Percentiles rank a stretch among this genome's conserved stretches.
These are phyloP conservation scores for Penicillium maclennaniae DNA, from an alignment of 495 filamentous ascomycete species.

Conservation along the genomic window DNA sequence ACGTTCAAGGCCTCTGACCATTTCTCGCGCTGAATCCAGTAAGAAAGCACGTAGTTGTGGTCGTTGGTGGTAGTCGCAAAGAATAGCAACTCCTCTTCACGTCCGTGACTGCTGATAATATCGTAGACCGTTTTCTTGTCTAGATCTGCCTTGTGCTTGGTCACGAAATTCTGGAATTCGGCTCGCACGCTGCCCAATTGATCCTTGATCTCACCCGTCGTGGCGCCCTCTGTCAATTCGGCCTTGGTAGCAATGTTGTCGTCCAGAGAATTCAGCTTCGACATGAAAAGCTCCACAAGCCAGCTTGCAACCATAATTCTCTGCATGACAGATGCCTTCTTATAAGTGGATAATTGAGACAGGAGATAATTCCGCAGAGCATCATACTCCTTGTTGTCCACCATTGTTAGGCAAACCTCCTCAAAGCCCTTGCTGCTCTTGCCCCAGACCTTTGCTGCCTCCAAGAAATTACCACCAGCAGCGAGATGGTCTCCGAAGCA, in stretches of 20 bases:
- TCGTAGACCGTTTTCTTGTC: slow-evolving; percentile 92
- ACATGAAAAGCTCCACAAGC: slow-evolving; percentile 96
- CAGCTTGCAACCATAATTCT: slow-evolving; percentile 91
- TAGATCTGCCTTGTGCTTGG: slow-evolving; percentile 76
- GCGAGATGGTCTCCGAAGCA: slow-evolving; percentile 82
- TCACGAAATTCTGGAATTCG: slow-evolving; percentile 87
- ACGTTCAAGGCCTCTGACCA: slow-evolving; percentile 89
- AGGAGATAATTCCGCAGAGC: slow-evolving; percentile 86
- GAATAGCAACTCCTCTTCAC: slow-evolving; percentile 86
- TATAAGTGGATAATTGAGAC: slow-evolving; percentile 76
- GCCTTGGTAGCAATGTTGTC: slow-evolving; percentile 90
- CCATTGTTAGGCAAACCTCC: slow-evolving; percentile 85
- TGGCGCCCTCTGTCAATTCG: slow-evolving; percentile 69
- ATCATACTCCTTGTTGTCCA: slow-evolving; percentile 86
- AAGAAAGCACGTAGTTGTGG: slow-evolving; percentile 89
- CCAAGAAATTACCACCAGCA: slow-evolving; percentile 70
- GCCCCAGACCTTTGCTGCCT: slow-evolving; percentile 87
- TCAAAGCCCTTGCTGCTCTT: slow-evolving; percentile 96
- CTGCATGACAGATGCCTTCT: slow-evolving; percentile 85
- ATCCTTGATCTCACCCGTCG: slow-evolving; percentile 63
- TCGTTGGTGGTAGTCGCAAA: slow-evolving; percentile 86
- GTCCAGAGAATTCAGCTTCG: slow-evolving; percentile 89
- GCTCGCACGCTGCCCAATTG: slow-evolving; percentile 64
- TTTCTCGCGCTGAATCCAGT: slow-evolving; percentile 95
- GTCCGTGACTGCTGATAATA: slow-evolving; percentile 90